Base-by-base conservation (phyloP, 441 rosid species). In the Bocquillonia castaneifolia region DNA sequence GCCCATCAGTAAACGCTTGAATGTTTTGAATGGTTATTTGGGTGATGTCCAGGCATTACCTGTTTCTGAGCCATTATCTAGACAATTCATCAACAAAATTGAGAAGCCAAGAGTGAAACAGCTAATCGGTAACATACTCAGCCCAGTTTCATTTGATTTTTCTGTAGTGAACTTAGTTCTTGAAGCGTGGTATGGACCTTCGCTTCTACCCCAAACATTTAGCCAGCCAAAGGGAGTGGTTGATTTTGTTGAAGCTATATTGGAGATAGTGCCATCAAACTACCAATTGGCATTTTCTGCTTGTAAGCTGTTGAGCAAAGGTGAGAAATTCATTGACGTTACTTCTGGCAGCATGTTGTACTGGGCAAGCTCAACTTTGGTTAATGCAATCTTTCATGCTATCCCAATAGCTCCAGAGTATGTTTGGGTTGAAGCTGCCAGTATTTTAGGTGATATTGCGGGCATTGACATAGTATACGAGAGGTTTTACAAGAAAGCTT, bases 361-460 rank as follows among this genome's bases (percentile, higher is more conserved):
- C 68, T 92, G 98, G 99, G 86, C 90, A 10, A 74, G 88, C 79
- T 78, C 85, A 39, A 76, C 78, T 60, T 72, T 93, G 78, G 82
- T 81, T 10, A 78, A 74, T 40, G 71, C 96, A 13, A 63, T 93
- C 44, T 87, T 84, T 62, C 86, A 82, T 53, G 92, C 90, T 5
- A 42, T 91, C 39, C 97, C 97, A n/a, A 63, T 92, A 51, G 87
- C 98, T 57, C 97, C 98, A 0, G 99, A 90, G 81, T 79, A 59
- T 69, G 76, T 74, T 44, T 94, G 94, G 98, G 89, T 83, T 2
- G 91, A 88, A 63, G 88, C 96, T 75, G 92, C 91, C 2, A 77
- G 61, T 13, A 69, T 85, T 66, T 63, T 94, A 81, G 75, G 78
- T 60, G 77, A 48, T 32, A 70, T 80, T 53, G 63, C 68, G 0